phyloP scores from a whole-genome alignment of 495 filamentous ascomycete species.

The Talaromyces liani region DNA sequence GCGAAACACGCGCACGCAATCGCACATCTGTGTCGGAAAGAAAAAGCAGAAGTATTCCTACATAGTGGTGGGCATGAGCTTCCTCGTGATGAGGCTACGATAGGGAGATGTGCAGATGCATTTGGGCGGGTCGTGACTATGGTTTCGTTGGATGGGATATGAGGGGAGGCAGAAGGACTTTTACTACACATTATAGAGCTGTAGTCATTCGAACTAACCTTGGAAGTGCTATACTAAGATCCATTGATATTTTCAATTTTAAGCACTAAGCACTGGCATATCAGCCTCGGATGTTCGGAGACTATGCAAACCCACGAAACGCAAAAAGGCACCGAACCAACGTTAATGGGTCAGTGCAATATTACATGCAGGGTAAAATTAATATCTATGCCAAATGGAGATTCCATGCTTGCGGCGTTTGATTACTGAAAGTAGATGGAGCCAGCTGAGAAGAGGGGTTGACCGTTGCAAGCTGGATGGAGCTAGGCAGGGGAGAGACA shows the following conservation, averaged over 20 bases:
- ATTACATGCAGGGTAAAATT: too few relatives aligned
- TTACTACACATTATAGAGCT: neutral
- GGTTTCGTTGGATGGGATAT: neutral
- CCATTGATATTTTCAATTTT: too few relatives aligned
- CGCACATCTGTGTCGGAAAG: slow-evolving; percentile 7
- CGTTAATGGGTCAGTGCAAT: too few relatives aligned
- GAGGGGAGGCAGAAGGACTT: neutral
- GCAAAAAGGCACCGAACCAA: too few relatives aligned
- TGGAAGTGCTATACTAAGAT: too few relatives aligned
- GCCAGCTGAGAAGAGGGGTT: neutral
- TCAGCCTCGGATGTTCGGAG: too few relatives aligned
- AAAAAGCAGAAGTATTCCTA: neutral
- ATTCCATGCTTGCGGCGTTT: neutral
- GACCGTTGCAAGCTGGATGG: too few relatives aligned
- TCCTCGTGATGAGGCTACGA: slow-evolving; percentile 3
- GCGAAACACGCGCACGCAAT: neutral
- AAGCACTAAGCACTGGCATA: too few relatives aligned
- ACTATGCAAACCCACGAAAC: too few relatives aligned
- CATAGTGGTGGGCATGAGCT: slow-evolving; percentile 13
- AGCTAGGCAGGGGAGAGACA: too few relatives aligned
- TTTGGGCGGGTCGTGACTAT: neutral
- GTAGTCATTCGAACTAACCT: neutral
- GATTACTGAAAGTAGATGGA: neutral
- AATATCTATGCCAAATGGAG: neutral
- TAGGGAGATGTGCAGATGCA: neutral